Percentiles rank a stretch among this genome's conserved stretches.
Evolutionary conservation across 2,329 filamentous ascomycete species (phyloP).

Genomic region (Fusarium incarnatum): DNA sequence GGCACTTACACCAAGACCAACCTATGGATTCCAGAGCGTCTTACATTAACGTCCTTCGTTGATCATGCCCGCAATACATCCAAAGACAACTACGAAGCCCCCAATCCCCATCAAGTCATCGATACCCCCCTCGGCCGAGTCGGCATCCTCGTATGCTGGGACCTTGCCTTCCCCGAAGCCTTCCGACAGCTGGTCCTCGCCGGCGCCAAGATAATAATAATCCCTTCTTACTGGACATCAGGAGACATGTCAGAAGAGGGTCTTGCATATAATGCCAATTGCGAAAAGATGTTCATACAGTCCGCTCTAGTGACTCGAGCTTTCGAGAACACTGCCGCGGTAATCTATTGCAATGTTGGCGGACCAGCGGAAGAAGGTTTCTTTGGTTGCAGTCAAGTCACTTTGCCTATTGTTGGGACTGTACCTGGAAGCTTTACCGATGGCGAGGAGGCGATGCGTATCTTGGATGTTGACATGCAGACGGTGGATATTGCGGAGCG

Average conservation of each 20-base stretch:
- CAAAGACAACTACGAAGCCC: slow-evolving; percentile 51
- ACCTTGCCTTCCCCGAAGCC: slow-evolving; percentile 81
- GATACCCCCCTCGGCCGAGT: slow-evolving; percentile 68
- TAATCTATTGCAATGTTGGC: slow-evolving; percentile 77
- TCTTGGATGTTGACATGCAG: slow-evolving; percentile 74
- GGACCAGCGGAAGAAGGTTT: slow-evolving; percentile 53
- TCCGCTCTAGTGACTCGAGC: slow-evolving; percentile 70
- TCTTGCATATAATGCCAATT: slow-evolving; percentile 66
- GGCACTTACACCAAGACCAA: slow-evolving; percentile 81
- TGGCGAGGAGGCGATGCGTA: slow-evolving; percentile 69
- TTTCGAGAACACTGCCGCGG: slow-evolving; percentile 78
- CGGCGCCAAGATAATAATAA: slow-evolving; percentile 76
- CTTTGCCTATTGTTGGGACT: slow-evolving; percentile 73
- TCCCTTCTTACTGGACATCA: slow-evolving; percentile 76
- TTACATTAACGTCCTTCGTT: slow-evolving; percentile 58
- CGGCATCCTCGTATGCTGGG: slow-evolving; percentile 80
- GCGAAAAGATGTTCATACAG: slow-evolving; percentile 75
- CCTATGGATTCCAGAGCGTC: slow-evolving; percentile 77
- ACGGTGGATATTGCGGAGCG: slow-evolving; percentile 76
- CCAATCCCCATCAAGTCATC: slow-evolving; percentile 61
- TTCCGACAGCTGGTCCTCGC: slow-evolving; percentile 76
- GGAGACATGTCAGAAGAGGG: slow-evolving; percentile 63
- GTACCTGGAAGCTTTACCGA: slow-evolving; percentile 65
- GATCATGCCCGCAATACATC: slow-evolving; percentile 54
- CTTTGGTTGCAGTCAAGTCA: slow-evolving; percentile 69